Base-by-base conservation (phyloP, 768 basidiomycete species). In the Auricularia cornea region DNA sequence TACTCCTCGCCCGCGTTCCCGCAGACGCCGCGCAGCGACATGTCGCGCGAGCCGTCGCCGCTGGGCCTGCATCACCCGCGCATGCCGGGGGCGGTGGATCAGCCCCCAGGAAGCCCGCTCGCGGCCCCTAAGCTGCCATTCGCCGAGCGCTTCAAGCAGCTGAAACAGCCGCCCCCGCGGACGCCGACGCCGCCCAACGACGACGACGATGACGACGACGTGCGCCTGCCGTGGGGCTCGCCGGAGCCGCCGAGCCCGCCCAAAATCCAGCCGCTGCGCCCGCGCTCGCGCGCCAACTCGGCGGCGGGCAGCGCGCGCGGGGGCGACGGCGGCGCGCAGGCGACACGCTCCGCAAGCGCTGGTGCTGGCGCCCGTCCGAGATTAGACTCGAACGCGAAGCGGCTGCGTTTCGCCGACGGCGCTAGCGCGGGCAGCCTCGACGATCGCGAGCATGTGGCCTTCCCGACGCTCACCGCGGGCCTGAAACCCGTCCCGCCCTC, bases 1-100 rank as follows among this genome's bases (percentile, higher is more conserved):
- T 76, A 77, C 62, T 77, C 79, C 1, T 81, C 81, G 3, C 76
- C 78, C 41, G 73, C 77, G 52, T 75, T 75, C 14, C 65, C 72
- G 54, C 54, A 57, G 54, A 57, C 54, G 54, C 54, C 54, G 26
- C 23, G 54, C 26, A 31, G 44, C 44, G 44, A 48, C 4, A 48
- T 48, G 44, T 48, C 44, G 44, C 44, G 44, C 44, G 44, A 48
- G 3, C 44, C 44, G 20, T 48, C 44, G 20, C 44, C 44, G 44
- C 23, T 48, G 2, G 44, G 44, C 6, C 44, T 48, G 23, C 44
- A 38, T 14, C 35, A 38, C 20, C 44, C 44, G 44, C 44, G 44
- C 44, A 38, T 38, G 35, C 35, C 35, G 20, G 44, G 44, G 11
- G 44, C 20, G 23, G 20, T 48, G 44, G 44, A 48, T 48, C 44